Evolutionary conservation across 192 early-diverging fungal genomes (phyloP), one percentile per base, ranked within the genome.

Genomic region (Rhizophlyctis rosea): DNA sequence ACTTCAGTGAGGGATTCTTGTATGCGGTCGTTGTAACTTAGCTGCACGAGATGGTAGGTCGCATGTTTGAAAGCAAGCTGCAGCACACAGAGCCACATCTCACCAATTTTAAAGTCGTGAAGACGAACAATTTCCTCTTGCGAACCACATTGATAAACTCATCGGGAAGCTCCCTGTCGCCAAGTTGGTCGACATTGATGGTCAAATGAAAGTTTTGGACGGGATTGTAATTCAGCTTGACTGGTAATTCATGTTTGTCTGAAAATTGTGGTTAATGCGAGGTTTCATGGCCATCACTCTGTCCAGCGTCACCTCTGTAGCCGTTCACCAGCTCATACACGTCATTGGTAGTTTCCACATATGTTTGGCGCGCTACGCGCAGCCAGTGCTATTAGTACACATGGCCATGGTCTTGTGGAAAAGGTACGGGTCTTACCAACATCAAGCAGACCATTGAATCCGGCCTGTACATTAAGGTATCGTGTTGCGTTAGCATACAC

Each of bases 371-470:
- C 25, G 88, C 88, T 77, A n/a, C n/a, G n/a, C n/a, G 35, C 30
- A 54, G 25, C 21, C 51, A 31, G 25, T 16, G 3, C 27, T 44
- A 18, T 44, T 18, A 44, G 4, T 56, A 4, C 49, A 7, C 14
- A 24, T 49, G 58, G 18, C 4, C 44, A 4, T 5, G 47, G 7
- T 29, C 48, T 11, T 13, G 4, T 62, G 2, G 55, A 3, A 4
- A 28, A 4, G 11, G 18, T 11, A n/a, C 9, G 51, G n/a, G n/a
- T 68, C 76, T 70, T 81, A 73, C 85, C 87, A 30, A 95, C 88
- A 68, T 96, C 94, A 23, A 96, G 81, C 33, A 95, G 79, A 1
- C 90, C 88, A 65, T 90, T 91, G 14, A 88, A 80, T 2, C 91
- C 88, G 24, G 87, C 80, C 81, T 86, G 27, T 3, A 24, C 27